These are phyloP conservation scores for Myxozyma melibiosi DNA, from an alignment of 805 yeast species.

Conservation along the genomic window DNA sequence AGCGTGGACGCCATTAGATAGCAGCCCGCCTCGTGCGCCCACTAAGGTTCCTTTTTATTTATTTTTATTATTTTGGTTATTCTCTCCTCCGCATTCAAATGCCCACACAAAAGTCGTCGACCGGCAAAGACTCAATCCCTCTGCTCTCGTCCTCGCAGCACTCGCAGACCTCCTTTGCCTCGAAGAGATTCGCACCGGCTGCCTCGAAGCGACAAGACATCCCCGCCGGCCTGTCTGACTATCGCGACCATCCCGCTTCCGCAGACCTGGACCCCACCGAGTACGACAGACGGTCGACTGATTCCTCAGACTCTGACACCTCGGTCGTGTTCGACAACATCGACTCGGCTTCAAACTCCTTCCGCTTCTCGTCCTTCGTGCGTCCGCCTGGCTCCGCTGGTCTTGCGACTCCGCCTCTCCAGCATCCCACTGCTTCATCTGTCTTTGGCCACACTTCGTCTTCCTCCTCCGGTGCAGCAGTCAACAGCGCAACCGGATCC, in stretches of 20 bases:
- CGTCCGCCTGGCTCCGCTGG: constrained; percentile 4
- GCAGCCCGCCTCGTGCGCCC: constrained; percentile 4
- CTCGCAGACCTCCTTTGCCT: constrained; percentile 7
- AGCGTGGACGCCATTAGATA: constrained; percentile 8
- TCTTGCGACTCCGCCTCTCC: constrained; percentile 1
- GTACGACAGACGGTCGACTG: constrained; percentile 18
- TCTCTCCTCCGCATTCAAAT: constrained; percentile 5
- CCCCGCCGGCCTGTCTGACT: no score
- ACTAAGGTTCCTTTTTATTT: no score
- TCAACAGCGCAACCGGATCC: constrained; percentile 1
- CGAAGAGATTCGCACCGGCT: constrained; percentile 12
- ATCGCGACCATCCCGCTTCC: no score
- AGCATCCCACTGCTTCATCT: background rate
- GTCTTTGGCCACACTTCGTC: background rate
- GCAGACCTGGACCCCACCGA: constrained; percentile 13
- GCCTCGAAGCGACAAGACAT: no score
- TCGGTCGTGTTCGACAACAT: constrained; percentile 28
- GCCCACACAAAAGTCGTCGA: constrained; percentile 1
- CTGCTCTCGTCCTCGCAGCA: background rate
- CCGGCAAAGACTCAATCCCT: background rate
- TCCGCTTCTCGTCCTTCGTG: constrained; percentile 13
- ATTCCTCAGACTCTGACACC: constrained; percentile 27
- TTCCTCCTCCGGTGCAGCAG: no score
- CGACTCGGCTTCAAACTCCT: constrained; percentile 30
- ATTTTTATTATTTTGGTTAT: no score